Conservation (phyloP, 1,284 basidiomycete species). For the Boletus sp. region DNA sequence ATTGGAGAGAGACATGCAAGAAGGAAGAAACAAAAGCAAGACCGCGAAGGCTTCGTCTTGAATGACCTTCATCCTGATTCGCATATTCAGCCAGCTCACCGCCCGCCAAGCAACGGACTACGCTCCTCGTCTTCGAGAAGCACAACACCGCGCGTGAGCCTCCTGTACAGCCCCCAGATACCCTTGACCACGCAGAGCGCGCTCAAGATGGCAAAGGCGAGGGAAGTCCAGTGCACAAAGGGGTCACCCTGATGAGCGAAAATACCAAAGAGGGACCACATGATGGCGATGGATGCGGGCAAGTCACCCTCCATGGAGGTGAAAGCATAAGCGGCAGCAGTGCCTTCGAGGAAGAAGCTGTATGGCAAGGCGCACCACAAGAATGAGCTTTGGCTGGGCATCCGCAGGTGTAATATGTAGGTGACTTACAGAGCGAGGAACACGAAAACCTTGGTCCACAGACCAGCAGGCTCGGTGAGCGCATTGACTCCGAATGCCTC, state of each 20-base stretch:
- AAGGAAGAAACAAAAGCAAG: background rate
- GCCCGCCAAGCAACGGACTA: constrained; percentile 63
- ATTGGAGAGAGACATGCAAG: background rate
- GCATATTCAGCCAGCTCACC: too few species aligned
- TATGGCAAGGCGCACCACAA: constrained; percentile 2
- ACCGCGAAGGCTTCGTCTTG: background rate
- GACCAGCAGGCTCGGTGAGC: constrained; percentile 58
- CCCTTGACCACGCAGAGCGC: constrained; percentile 82
- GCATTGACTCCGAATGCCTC: constrained; percentile 88
- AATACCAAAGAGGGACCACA: constrained; percentile 81
- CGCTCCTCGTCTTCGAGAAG: constrained; percentile 82
- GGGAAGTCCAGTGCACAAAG: constrained; percentile 88
- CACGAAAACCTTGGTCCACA: constrained; percentile 92
- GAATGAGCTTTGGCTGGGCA: constrained; percentile 8
- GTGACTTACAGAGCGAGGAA: constrained; percentile 74
- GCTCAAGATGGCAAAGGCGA: constrained; percentile 83
- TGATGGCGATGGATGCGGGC: constrained; percentile 81
- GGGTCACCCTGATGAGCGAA: constrained; percentile 61
- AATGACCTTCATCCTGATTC: background rate
- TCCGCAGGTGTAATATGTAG: constrained; percentile 4
- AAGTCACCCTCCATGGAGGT: constrained; percentile 87
- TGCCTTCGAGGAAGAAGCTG: constrained; percentile 90
- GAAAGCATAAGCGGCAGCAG: constrained; percentile 88
- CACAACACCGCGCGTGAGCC: constrained; percentile 42
- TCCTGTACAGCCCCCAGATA: constrained; percentile 47